A percentile compares a stretch with the other conserved stretches of the same genome.
phyloP scores from a whole-genome alignment of 495 filamentous ascomycete species.

The Lindgomyces ingoldianus region DNA sequence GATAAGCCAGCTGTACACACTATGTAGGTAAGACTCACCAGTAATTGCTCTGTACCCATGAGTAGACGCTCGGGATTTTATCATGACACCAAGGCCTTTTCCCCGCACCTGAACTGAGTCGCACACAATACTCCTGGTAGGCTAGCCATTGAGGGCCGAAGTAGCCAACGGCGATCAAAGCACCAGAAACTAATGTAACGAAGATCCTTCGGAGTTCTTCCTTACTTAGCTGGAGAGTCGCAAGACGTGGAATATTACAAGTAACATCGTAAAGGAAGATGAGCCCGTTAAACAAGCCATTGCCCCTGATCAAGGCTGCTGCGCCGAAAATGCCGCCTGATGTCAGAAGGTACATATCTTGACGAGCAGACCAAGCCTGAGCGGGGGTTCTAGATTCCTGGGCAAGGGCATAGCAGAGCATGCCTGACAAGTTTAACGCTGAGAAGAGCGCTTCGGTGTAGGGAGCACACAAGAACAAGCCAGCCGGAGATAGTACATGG shows the following conservation, averaged over 20 bases:
- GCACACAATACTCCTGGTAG: constrained; percentile 68
- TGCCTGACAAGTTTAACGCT: constrained; percentile 72
- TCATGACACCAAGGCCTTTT: constrained; percentile 73
- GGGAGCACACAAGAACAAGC: constrained; percentile 85
- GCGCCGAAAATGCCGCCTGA: constrained; percentile 70
- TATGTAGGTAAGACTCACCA: constrained; percentile 62
- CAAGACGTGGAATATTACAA: constrained; percentile 41
- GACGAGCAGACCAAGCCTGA: constrained; percentile 1
- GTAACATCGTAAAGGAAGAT: constrained; percentile 64
- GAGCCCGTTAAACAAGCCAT: constrained; percentile 82
- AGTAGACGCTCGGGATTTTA: constrained; percentile 78
- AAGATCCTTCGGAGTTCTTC: constrained; percentile 50
- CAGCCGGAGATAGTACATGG: constrained; percentile 83
- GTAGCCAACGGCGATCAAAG: constrained; percentile 65
- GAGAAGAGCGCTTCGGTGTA: constrained; percentile 81
- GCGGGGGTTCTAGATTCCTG: constrained; percentile 32
- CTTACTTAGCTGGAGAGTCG: constrained; percentile 14
- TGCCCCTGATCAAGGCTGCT: constrained; percentile 77
- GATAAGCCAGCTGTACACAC: constrained; percentile 7
- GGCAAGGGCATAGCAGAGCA: constrained; percentile 58
- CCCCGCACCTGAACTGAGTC: constrained; percentile 31
- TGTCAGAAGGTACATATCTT: constrained; percentile 55
- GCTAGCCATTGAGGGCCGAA: constrained; percentile 73
- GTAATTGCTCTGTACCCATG: constrained; percentile 84
- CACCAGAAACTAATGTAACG: constrained; percentile 63